Conservation (phyloP, 257 asterid species). For the Fraxinus cuspidata region DNA sequence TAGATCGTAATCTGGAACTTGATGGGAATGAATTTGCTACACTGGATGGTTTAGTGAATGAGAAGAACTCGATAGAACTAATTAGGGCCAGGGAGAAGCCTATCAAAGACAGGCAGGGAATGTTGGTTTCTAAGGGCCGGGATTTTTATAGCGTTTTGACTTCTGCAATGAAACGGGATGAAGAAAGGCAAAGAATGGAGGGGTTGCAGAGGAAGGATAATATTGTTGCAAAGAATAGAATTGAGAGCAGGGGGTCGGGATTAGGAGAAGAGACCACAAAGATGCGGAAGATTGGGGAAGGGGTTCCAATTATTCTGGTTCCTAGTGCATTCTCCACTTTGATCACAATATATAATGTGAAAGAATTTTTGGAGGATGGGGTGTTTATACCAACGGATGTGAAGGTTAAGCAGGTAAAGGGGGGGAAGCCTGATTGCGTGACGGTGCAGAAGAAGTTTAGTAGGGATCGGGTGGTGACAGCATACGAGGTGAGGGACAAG, state of each 20-base stretch:
- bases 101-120: conserved; percentile 69
- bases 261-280: conserved; percentile 69
- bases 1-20: conserved; percentile 35
- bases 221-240: conserved; percentile 82
- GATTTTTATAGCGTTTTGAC: conserved; percentile 75
- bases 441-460: conserved; percentile 98
- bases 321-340: conserved; percentile 94
- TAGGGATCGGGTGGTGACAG: conserved; percentile 92
- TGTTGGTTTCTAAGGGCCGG: conserved; percentile 65
- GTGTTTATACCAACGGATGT: conserved; percentile 86
- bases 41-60: conserved; percentile 29
- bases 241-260: conserved; percentile 74
- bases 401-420: conserved; percentile 82
- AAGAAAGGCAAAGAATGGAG: conserved; percentile 76
- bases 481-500: conserved; percentile 98
- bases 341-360: conserved; percentile 89
- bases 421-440: conserved; percentile 90
- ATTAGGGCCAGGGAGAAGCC: conserved; percentile 76
- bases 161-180: conserved; percentile 74
- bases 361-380: conserved; percentile 97
- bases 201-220: conserved; percentile 87
- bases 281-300: conserved; percentile 90
- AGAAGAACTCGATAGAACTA: conserved; percentile 48
- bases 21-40: conserved; percentile 34
- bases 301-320: conserved; percentile 90